Conservation (phyloP, 225 moss, liverwort and hornwort species). For the Physcomitrellopsis africana region DNA sequence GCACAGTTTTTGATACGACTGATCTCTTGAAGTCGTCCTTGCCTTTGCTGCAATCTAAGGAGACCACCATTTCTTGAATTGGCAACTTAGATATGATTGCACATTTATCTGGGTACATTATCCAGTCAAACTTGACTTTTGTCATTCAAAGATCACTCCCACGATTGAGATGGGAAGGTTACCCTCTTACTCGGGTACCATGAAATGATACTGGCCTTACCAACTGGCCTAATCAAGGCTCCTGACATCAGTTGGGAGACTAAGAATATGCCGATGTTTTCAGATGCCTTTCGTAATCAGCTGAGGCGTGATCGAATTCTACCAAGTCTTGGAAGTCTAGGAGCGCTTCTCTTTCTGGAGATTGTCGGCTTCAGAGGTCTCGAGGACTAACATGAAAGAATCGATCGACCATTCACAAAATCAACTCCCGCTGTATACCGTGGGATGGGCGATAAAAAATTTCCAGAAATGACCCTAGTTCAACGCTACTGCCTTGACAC, state of each 20-base stretch:
- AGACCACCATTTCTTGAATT: constrained; percentile 56
- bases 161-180: neutral
- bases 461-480: constrained; percentile 24
- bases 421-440: constrained; percentile 25
- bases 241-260: constrained; percentile 41
- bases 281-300: constrained; percentile 20
- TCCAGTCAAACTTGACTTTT: constrained; percentile 48
- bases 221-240: constrained; percentile 40
- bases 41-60: constrained; percentile 54
- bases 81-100: constrained; percentile 37
- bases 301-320: constrained; percentile 21
- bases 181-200: constrained; percentile 15
- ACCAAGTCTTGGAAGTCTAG: constrained; percentile 38
- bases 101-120: constrained; percentile 54
- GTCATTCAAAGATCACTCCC: constrained; percentile 48
- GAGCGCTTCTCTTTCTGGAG: constrained; percentile 21
- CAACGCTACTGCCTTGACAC: constrained; percentile 21
- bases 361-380: constrained; percentile 22
- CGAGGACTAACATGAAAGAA: neutral
- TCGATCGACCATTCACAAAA: constrained; percentile 24
- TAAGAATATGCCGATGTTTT: constrained; percentile 44
- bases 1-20: constrained; percentile 69
- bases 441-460: constrained; percentile 30
- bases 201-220: constrained; percentile 40
- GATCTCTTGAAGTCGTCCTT: constrained; percentile 55